Conservation (phyloP, 2,329 filamentous ascomycete genomes). For the Fusarium euwallaceae region DNA sequence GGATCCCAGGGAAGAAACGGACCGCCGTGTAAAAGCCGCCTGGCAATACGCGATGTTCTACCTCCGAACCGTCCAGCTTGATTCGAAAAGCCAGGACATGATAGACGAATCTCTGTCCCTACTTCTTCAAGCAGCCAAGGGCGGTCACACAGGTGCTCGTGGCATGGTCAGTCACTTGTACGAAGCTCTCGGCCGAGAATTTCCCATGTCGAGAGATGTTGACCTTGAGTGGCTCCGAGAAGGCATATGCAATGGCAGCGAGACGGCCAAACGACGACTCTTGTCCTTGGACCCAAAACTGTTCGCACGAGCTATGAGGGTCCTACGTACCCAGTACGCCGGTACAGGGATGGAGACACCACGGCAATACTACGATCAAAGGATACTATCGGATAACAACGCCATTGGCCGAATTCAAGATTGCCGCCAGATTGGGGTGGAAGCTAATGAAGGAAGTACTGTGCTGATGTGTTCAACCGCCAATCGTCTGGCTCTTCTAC, state of each 20-base stretch:
- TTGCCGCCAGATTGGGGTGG: not conserved
- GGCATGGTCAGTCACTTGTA: not conserved
- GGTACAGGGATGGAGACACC: not conserved
- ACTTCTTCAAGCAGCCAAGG: not conserved
- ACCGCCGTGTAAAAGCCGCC: not conserved
- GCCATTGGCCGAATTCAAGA: not conserved
- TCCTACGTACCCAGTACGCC: not conserved
- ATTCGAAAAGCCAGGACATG: not conserved
- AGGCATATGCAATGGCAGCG: not conserved
- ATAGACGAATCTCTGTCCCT: not conserved
- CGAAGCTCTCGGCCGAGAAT: not conserved
- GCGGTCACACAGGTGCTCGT: not conserved
- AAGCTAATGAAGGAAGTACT: not conserved
- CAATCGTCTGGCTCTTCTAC: not conserved
- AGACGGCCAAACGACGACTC: not conserved
- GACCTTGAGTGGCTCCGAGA: not conserved
- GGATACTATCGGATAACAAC: not conserved
- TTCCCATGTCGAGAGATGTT: not conserved
- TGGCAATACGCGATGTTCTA: not conserved
- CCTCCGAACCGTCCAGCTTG: not conserved
- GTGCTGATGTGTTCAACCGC: not conserved
- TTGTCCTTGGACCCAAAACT: not conserved
- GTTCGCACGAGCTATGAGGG: not conserved
- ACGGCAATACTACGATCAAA: not conserved
- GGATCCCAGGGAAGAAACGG: not conserved